These are phyloP conservation scores for Cystobasidium onofrii DNA, from an alignment of 768 basidiomycete species.

Conservation along the genomic window DNA sequence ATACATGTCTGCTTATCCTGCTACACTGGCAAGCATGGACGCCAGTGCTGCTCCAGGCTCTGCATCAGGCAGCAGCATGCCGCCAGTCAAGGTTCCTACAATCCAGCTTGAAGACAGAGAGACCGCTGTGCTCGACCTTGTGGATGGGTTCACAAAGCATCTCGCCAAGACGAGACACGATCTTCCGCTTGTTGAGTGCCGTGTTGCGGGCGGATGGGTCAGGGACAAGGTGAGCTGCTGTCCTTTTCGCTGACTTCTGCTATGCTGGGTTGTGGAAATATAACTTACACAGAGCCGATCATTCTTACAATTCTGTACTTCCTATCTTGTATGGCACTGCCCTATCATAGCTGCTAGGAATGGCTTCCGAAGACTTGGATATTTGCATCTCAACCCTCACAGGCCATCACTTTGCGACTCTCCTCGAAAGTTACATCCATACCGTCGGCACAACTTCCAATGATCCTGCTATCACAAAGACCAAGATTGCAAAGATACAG, in stretches of 20 bases:
- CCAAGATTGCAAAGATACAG: slow-evolving; percentile 66
- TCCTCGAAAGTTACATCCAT: slow-evolving; percentile 60
- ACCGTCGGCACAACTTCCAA: slow-evolving; percentile 38
- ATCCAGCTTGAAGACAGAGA: slow-evolving; percentile 17
- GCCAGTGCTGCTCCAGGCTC: not conserved
- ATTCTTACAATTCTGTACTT: slow-evolving; percentile 7
- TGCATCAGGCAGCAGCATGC: not conserved
- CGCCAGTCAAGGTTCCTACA: not conserved
- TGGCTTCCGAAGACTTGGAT: slow-evolving; percentile 82
- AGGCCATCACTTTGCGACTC: slow-evolving; percentile 76
- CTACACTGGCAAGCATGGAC: not conserved
- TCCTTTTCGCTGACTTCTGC: not conserved
- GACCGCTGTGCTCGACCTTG: slow-evolving; percentile 27
- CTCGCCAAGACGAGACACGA: slow-evolving; percentile 28
- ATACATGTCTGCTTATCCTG: not conserved
- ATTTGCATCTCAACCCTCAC: slow-evolving; percentile 82
- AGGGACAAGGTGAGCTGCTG: slow-evolving; percentile 72
- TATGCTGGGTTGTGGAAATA: no score
- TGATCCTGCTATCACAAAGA: slow-evolving; percentile 33
- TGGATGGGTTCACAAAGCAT: slow-evolving; percentile 36
- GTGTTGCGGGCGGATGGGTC: slow-evolving; percentile 98
- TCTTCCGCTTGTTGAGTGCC: slow-evolving; percentile 53
- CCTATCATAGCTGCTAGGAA: slow-evolving; percentile 59
- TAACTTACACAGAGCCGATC: not conserved
- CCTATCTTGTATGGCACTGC: not conserved